phyloP scores from a whole-genome alignment of 2,329 filamentous ascomycete genomes.

The Cryphonectria japonica region DNA sequence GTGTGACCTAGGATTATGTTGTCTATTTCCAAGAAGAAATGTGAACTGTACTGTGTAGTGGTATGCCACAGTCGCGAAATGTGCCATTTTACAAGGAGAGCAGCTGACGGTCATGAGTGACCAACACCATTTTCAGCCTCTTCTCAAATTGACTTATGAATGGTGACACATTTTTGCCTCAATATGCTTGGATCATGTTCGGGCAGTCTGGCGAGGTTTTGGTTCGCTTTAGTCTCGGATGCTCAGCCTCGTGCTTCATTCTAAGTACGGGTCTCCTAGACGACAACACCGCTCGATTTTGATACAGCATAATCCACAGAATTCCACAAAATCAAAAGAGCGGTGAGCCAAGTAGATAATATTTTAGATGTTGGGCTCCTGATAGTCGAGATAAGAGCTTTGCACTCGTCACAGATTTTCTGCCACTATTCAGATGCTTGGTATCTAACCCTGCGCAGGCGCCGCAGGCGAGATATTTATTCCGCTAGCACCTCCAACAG shows the following conservation, averaged over 20 bases:
- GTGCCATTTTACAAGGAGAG: neutral
- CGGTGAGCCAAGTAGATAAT: neutral
- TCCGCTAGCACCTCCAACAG: conserved; percentile 26
- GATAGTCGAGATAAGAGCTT: neutral
- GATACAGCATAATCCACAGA: neutral
- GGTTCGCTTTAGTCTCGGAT: neutral
- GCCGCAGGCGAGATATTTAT: conserved; percentile 25
- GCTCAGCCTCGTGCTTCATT: neutral
- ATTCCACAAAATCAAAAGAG: neutral
- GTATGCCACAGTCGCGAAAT: neutral
- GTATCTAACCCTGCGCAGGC: neutral
- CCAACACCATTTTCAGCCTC: neutral
- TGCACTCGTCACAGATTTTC: no score
- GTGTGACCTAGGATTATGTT: neutral
- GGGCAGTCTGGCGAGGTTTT: neutral
- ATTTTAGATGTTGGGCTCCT: neutral
- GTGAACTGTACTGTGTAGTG: neutral
- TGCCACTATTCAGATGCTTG: neutral
- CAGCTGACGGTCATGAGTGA: neutral
- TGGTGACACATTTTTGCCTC: neutral
- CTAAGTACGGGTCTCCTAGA: neutral
- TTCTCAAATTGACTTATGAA: neutral
- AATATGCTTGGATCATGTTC: neutral
- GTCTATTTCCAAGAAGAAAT: neutral
- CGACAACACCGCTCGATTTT: neutral